phyloP scores from a whole-genome alignment of 495 filamentous ascomycete species.

The Choiromyces venosus region DNA sequence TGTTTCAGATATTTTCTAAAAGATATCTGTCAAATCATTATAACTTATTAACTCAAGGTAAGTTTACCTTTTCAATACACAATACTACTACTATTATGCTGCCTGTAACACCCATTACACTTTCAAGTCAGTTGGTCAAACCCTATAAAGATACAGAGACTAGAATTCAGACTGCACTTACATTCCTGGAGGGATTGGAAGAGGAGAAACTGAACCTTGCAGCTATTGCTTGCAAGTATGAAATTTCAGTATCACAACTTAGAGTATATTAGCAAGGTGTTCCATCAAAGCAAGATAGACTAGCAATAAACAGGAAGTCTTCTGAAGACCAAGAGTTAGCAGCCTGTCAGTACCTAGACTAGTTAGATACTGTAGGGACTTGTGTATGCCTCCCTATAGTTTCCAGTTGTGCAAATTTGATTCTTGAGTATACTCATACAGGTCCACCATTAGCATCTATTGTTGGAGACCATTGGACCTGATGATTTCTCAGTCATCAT shows the following conservation, averaged over 20 bases:
- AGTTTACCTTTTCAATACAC: too few relatives aligned
- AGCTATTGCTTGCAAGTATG: too few relatives aligned
- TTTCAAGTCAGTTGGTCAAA: too few relatives aligned
- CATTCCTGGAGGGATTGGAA: too few relatives aligned
- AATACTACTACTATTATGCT: too few relatives aligned
- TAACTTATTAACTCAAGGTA: too few relatives aligned
- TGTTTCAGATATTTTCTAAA: too few relatives aligned
- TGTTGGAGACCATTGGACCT: conserved; percentile 19
- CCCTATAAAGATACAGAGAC: too few relatives aligned
- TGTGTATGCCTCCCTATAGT: conserved; percentile 7
- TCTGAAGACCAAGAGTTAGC: conserved; percentile 15
- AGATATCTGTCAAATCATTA: too few relatives aligned
- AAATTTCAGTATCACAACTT: background rate
- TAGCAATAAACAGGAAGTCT: conserved; percentile 9
- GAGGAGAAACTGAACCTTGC: too few relatives aligned
- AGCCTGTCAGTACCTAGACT: conserved; percentile 19
- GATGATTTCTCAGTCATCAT: conserved; percentile 27
- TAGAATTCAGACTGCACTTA: too few relatives aligned
- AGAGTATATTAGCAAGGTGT: conserved; percentile 5
- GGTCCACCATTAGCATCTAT: background rate
- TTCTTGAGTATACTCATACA: conserved; percentile 6
- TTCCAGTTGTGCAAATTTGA: conserved; percentile 20
- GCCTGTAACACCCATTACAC: too few relatives aligned
- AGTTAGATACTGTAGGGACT: conserved; percentile 15
- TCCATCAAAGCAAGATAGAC: background rate